Evolutionary conservation across 148 eudicot species (phyloP), one percentile per base, ranked within the genome.

Genomic region (Vaccinium macrocarpon): DNA sequence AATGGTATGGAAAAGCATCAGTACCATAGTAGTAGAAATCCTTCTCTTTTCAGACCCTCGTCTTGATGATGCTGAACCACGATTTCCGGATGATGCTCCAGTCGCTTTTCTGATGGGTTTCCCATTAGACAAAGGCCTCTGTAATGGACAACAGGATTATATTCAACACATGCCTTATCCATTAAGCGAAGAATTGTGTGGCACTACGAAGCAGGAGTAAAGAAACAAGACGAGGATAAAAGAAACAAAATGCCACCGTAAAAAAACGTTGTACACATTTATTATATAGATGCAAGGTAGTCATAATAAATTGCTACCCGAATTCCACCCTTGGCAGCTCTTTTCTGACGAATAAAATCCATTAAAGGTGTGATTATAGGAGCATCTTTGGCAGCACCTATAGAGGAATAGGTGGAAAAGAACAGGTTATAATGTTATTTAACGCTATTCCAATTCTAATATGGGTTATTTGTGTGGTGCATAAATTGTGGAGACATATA

Each of bases 311-410:
- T 42, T 29, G 87, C 59, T 88, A 92, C 95, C 92, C 90, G 90
- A 82, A 86, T 77, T 81, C 89, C 92, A 85, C 86, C 84, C 85
- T 87, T 93, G 81, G 91, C 88, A 79, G 90, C 93, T 89, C 95
- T 90, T 87, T 87, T 93, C 84, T 91, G 88, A 81, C 91, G 93
- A 84, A 93, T 82, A 88, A 84, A 93, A 57, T 93, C 87, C 95
- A 93, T 93, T 23, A 93, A 77, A 59, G 93, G 95, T n/a, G 95
- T 93, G 84, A 93, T 71, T 70, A 93, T 79, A 38, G 89, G 92
- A 85, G 84, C 84, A 76, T 91, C 92, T 89, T 90, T 90, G 35
- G 89, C 85, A 82, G 87, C 84, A 89, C 90, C 95, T 90, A 84
- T 50, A 83, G 38, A 82, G 52, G 59, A 12, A 27, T 13, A 68